Evolutionary conservation across 2,329 filamentous ascomycete genomes (phyloP).

Genomic region (Coccinonectria pachysandricola): DNA sequence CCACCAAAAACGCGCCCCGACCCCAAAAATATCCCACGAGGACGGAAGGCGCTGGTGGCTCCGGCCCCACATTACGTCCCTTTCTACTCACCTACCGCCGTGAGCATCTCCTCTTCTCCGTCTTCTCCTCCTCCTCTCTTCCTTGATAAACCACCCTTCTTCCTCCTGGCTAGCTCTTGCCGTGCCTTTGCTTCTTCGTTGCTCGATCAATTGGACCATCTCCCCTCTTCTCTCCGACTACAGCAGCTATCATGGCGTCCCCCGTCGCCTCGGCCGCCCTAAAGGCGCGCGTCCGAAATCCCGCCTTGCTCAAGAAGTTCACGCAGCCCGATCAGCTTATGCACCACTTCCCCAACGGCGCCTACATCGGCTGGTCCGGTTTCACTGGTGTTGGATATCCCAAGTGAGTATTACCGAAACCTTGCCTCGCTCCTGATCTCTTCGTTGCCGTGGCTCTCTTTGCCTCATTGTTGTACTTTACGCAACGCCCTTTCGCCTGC

Average conservation of each 20-base stretch:
- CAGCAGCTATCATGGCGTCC: slow-evolving; percentile 31
- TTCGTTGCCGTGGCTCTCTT: too few species aligned
- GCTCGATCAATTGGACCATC: slow-evolving; percentile 6
- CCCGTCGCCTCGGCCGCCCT: slow-evolving; percentile 59
- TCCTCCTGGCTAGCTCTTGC: slow-evolving; percentile 3
- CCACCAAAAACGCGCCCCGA: neutral
- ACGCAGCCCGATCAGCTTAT: slow-evolving; percentile 70
- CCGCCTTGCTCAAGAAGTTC: slow-evolving; percentile 71
- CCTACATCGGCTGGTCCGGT: slow-evolving; percentile 86
- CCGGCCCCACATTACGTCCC: slow-evolving; percentile 10
- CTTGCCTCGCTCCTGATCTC: too few species aligned
- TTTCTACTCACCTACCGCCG: slow-evolving; percentile 7
- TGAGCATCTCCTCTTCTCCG: slow-evolving; percentile 4
- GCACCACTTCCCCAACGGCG: slow-evolving; percentile 68
- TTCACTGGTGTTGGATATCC: slow-evolving; percentile 88
- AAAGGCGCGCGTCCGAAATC: slow-evolving; percentile 63
- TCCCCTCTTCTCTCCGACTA: slow-evolving; percentile 12
- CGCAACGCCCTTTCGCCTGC: too few species aligned
- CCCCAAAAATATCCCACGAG: slow-evolving; percentile 1
- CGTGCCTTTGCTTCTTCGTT: slow-evolving; percentile 2
- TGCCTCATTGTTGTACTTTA: slow-evolving; percentile 1
- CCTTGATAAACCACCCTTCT: too few species aligned
- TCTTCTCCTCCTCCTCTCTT: slow-evolving; percentile 5
- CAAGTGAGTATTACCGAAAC: slow-evolving; percentile 53
- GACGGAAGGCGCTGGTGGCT: slow-evolving; percentile 6